These are phyloP conservation scores for Sarcocystis neurona DNA, from an alignment of 169 alveolate species.

Conservation along the genomic window DNA sequence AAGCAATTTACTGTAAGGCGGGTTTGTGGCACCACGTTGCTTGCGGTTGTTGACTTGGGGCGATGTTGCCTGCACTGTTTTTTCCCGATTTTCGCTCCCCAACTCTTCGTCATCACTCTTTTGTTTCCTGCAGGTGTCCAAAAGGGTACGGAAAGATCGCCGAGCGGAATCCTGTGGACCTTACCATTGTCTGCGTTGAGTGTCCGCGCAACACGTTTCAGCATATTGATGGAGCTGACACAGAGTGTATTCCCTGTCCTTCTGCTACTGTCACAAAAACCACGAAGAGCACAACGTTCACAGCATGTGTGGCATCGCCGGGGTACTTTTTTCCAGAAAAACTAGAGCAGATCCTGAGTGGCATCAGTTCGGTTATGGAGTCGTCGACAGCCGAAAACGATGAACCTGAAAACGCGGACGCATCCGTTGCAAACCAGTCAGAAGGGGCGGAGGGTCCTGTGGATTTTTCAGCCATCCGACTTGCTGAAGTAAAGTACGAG, in stretches of 20 bases:
- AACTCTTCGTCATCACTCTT: neutral
- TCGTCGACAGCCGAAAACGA: neutral
- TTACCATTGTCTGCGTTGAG: conserved; percentile 30
- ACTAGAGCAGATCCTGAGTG: neutral
- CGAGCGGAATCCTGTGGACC: conserved; percentile 57
- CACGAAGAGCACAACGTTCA: conserved; percentile 49
- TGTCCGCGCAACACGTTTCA: conserved; percentile 63
- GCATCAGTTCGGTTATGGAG: neutral
- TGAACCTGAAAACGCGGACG: neutral
- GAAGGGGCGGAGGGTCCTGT: neutral
- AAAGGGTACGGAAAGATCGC: conserved; percentile 53
- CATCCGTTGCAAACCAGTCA: neutral
- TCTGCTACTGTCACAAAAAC: conserved; percentile 52
- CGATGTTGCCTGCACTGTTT: neutral
- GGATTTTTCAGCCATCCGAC: neutral
- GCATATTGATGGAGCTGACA: conserved; percentile 54
- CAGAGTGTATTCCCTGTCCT: conserved; percentile 61
- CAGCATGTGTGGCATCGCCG: conserved; percentile 58
- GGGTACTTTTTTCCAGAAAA: conserved; percentile 20
- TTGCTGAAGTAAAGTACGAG: conserved; percentile 4
- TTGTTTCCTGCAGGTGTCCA: conserved; percentile 55
- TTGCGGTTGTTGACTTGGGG: no score
- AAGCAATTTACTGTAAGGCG: no score
- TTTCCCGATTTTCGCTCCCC: neutral
- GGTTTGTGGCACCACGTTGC: no score